phyloP scores from a whole-genome alignment of 2,329 filamentous ascomycete species.

The Xylariales sp. region DNA sequence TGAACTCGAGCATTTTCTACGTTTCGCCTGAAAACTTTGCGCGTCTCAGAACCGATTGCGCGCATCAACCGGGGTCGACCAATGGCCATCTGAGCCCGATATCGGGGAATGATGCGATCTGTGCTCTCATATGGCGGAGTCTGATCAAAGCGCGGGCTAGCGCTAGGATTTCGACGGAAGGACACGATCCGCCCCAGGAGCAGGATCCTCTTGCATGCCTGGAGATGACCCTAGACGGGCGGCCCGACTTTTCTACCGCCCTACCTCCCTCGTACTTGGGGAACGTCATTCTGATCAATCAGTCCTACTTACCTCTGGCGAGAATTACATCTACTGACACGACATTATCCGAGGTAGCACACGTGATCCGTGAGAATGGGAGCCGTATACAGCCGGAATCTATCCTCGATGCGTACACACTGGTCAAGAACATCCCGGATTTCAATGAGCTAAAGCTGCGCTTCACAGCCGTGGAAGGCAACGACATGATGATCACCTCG shows the following conservation, averaged over 20 bases:
- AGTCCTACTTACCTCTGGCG: neutral
- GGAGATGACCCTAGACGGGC: slow-evolving; percentile 4
- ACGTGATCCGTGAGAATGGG: neutral
- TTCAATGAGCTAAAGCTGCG: neutral
- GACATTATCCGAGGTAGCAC: neutral
- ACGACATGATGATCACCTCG: slow-evolving; percentile 9
- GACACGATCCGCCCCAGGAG: no score
- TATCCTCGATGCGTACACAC: neutral
- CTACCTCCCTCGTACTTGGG: neutral
- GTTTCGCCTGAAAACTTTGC: slow-evolving; percentile 7
- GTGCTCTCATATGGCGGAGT: slow-evolving; percentile 14
- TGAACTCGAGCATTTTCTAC: slow-evolving; percentile 17
- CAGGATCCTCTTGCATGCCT: neutral
- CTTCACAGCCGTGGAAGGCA: neutral
- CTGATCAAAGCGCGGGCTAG: neutral
- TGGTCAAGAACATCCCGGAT: neutral
- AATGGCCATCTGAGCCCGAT: neutral
- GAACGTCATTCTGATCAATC: slow-evolving; percentile 7
- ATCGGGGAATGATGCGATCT: slow-evolving; percentile 3
- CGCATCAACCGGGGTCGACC: neutral
- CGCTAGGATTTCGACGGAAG: neutral
- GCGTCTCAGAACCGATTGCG: neutral
- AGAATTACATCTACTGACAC: neutral
- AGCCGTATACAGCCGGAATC: neutral
- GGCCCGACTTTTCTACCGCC: neutral